Percentiles rank a stretch among this genome's conserved stretches.
phyloP scores from a whole-genome alignment of 2,329 filamentous ascomycete species.

The Mycocentrospora acerina region DNA sequence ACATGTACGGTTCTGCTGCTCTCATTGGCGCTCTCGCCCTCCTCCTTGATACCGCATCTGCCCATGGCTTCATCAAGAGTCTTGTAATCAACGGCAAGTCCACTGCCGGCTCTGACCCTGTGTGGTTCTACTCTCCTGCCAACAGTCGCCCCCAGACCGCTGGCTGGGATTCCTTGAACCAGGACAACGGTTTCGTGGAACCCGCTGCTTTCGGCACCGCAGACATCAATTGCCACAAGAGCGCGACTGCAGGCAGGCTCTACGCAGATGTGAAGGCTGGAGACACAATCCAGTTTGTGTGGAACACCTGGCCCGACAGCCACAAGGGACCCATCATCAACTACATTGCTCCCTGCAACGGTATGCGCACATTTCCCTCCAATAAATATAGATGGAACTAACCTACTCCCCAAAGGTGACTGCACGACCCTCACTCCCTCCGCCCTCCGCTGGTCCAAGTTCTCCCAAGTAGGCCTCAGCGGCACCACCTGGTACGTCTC shows the following conservation, averaged over 20 bases:
- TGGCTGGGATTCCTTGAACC: constrained; percentile 40
- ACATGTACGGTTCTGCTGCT: constrained; percentile 20
- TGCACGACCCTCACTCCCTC: constrained; percentile 30
- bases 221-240: constrained; percentile 45
- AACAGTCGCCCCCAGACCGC: constrained; percentile 28
- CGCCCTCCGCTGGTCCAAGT: constrained; percentile 38
- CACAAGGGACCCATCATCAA: constrained; percentile 44
- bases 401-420: constrained; percentile 32
- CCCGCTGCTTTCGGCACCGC: constrained; percentile 25
- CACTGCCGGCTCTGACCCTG: constrained; percentile 33
- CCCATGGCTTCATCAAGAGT: constrained; percentile 35
- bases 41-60: constrained; percentile 23
- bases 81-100: constrained; percentile 25
- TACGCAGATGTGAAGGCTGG: constrained; percentile 40
- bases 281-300: constrained; percentile 34
- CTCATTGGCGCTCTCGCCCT: constrained; percentile 19
- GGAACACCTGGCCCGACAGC: constrained; percentile 40
- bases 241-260: constrained; percentile 32
- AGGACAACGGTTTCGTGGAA: constrained; percentile 41
- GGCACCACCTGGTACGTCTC: no score
- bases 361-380: constrained; percentile 14
- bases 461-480: constrained; percentile 30
- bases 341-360: constrained; percentile 42
- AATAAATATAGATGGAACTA: no score
- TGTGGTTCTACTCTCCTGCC: constrained; percentile 34